Evolutionary conservation across 176 grass and related monocot genomes (phyloP).

Genomic region (Oryza coarctata): DNA sequence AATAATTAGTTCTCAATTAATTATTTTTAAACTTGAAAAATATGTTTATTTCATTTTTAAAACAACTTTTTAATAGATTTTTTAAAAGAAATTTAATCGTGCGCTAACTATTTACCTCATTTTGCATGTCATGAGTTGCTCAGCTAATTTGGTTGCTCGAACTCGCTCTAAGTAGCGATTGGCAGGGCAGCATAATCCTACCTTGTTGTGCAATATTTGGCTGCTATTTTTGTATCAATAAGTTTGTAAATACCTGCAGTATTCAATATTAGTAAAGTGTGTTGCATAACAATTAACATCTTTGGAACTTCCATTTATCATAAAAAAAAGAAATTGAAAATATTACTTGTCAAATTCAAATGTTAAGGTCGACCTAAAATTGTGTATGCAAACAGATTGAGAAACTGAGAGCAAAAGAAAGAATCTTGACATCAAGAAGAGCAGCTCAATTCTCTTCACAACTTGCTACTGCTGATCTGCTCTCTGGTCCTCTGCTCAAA

Average conservation of each 20-base stretch:
- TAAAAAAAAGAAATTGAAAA: not conserved
- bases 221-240: not conserved
- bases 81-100: no score
- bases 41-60: no score
- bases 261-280: not conserved
- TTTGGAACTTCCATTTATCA: not conserved
- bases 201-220: no score
- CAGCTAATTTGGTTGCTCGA: no score
- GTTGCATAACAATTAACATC: not conserved
- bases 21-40: no score
- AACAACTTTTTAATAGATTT: no score
- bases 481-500: not conserved
- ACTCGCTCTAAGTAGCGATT: no score
- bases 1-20: no score
- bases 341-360: not conserved
- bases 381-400: not conserved
- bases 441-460: not conserved
- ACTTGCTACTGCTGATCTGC: not conserved
- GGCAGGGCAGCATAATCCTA: not conserved
- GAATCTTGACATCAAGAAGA: not conserved
- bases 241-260: not conserved
- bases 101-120: no score
- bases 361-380: not conserved
- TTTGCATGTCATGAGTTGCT: no score
- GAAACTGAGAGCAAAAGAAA: not conserved